phyloP scores from a whole-genome alignment of 2,329 filamentous ascomycete genomes.

The Amauroascus verrucosus region DNA sequence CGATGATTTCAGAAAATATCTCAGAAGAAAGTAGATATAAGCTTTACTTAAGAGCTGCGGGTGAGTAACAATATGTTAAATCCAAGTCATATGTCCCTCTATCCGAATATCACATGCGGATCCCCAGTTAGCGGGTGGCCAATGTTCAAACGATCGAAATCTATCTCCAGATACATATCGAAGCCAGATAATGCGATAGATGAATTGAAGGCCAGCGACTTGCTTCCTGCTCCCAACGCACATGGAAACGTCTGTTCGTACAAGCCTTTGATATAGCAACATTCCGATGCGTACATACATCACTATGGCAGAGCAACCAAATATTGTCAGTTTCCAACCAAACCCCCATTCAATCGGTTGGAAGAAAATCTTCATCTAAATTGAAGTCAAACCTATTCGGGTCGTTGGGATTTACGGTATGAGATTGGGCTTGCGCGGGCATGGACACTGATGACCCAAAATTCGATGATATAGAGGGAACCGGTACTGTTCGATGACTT shows the following conservation, averaged over 20 bases:
- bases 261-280: neutral
- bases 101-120: neutral
- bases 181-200: neutral
- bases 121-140: neutral
- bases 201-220: neutral
- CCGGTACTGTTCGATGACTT: slow-evolving; percentile 5
- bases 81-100: neutral
- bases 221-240: neutral
- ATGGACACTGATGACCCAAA: neutral
- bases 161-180: neutral
- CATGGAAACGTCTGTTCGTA: neutral
- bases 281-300: neutral
- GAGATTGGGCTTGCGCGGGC: neutral
- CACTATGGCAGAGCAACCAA: neutral
- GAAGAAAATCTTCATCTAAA: slow-evolving; percentile 13
- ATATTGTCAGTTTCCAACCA: neutral
- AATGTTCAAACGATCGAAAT: neutral
- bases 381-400: slow-evolving; percentile 14
- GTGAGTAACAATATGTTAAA: neutral
- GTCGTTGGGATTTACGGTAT: neutral
- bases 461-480: neutral
- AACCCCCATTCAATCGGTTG: neutral
- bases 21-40: no score
- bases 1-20: no score
- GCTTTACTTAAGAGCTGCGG: no score